A percentile compares a stretch with the other conserved stretches of the same genome.
Evolutionary conservation across 148 eudicot genomes (phyloP).

Genomic region (Vaccinium vitisidaea): DNA sequence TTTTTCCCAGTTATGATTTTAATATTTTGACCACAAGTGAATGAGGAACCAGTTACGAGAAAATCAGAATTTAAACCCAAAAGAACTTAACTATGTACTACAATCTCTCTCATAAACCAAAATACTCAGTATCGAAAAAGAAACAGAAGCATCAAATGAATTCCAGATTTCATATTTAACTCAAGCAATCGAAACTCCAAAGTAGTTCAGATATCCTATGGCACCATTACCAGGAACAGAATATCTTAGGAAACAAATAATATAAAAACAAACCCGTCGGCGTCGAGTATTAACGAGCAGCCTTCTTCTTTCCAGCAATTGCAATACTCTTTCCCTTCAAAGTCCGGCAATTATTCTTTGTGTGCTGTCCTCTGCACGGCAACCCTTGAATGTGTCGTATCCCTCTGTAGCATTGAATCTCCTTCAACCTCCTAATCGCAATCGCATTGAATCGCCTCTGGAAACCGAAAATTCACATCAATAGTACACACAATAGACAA

Average conservation of each 20-base stretch:
- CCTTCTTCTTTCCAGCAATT: slow-evolving; percentile 71
- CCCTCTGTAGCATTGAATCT: slow-evolving; percentile 68
- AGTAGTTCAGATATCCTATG: background rate
- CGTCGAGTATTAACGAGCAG: slow-evolving; percentile 27
- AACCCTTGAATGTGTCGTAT: slow-evolving; percentile 53
- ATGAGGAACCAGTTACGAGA: background rate
- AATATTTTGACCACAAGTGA: background rate
- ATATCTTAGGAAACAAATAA: background rate
- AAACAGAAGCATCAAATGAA: slow-evolving; percentile 1
- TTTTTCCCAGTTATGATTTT: background rate
- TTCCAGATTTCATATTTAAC: background rate
- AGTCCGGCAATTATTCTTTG: slow-evolving; percentile 63
- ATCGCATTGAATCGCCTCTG: slow-evolving; percentile 63
- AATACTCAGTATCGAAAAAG: background rate
- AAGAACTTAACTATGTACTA: background rate
- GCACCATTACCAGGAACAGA: background rate
- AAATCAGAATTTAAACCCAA: background rate
- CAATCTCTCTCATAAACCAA: background rate
- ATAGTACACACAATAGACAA: background rate
- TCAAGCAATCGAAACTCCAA: background rate
- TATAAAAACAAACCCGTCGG: slow-evolving; percentile 1
- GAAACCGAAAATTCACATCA: slow-evolving; percentile 11
- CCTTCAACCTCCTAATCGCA: slow-evolving; percentile 56
- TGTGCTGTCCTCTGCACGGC: slow-evolving; percentile 63
- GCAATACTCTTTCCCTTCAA: slow-evolving; percentile 52